These are phyloP conservation scores for Ophiostoma pallidulum DNA, from an alignment of 2,329 filamentous ascomycete genomes.

Conservation along the genomic window DNA sequence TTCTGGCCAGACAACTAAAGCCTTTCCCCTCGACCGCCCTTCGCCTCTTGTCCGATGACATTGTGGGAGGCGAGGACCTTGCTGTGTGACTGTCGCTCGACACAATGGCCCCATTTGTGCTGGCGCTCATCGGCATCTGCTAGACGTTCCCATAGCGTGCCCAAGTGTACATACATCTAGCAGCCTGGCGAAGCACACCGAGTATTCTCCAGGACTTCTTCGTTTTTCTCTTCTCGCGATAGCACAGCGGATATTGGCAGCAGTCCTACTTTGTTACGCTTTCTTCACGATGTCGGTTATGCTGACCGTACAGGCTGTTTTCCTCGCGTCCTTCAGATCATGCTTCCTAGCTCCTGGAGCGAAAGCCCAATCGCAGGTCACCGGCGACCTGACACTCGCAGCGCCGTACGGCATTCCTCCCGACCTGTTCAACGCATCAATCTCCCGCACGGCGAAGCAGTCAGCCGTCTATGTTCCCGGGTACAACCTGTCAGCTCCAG, in stretches of 20 bases:
- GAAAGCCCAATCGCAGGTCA: neutral
- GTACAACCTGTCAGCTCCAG: conserved; percentile 10
- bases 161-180: no score
- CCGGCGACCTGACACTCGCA: neutral
- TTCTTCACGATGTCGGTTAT: neutral
- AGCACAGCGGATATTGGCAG: no score
- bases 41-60: conserved; percentile 1
- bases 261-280: no score
- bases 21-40: neutral
- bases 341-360: neutral
- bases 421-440: neutral
- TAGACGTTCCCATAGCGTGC: no score
- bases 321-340: neutral
- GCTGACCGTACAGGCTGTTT: neutral
- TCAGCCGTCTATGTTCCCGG: conserved; percentile 7
- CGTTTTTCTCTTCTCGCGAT: neutral
- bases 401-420: conserved; percentile 7
- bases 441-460: neutral
- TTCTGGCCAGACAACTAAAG: no score
- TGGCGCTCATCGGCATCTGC: no score
- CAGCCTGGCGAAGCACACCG: no score
- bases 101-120: neutral
- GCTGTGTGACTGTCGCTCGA: neutral
- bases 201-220: no score
- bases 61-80: neutral